Base-by-base conservation (phyloP, 2,329 filamentous ascomycete genomes). In the Nemania abortiva region DNA sequence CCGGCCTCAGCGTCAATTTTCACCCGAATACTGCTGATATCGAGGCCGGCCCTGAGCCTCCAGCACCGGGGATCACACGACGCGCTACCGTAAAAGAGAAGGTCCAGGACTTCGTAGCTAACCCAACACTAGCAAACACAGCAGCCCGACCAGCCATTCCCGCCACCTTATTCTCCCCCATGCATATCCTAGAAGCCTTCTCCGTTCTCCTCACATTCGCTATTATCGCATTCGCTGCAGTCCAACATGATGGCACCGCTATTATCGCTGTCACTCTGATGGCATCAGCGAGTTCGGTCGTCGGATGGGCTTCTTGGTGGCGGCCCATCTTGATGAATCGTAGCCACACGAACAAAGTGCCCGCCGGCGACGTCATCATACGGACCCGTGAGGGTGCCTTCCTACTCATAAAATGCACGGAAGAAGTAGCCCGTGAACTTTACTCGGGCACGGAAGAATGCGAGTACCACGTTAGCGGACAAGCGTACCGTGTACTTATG, bases 361-460 rank as follows among this genome's bases (percentile, higher is more conserved):
- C 88, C 1, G 73, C 72, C 2, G 88, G 88, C 1, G 88, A 90
- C 70, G 84, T 91, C n/a, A 83, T 90, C 31, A 89, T 90, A 64
- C 84, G 86, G 31, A 90, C 88, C 0, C 84, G 87, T 6, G 85
- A 87, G 72, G 88, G 88, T 1, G 88, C 86, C 1, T 89, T 90
- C 71, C 76, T 91, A 1, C 79, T 89, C 6, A 80, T 91, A 18
- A 81, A 82, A 54, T 90, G 88, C 74, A 83, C 84, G 5, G 88
- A 90, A 75, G 84, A 88, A 37, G 85, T 90, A 1, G 86, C 88
- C 1, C 83, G 89, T n/a, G 88, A 90, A 75, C 82, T 91, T 0
- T 90, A 90, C 77, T 84, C 83, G 0, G 87, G 87, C 18, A 89
- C 86, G 0, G 88, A 90, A 72, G 84, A 87, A 73, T 90, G 89